These are phyloP conservation scores for Sphaerulina musiva DNA, from an alignment of 2,329 filamentous ascomycete genomes.

Conservation along the genomic window DNA sequence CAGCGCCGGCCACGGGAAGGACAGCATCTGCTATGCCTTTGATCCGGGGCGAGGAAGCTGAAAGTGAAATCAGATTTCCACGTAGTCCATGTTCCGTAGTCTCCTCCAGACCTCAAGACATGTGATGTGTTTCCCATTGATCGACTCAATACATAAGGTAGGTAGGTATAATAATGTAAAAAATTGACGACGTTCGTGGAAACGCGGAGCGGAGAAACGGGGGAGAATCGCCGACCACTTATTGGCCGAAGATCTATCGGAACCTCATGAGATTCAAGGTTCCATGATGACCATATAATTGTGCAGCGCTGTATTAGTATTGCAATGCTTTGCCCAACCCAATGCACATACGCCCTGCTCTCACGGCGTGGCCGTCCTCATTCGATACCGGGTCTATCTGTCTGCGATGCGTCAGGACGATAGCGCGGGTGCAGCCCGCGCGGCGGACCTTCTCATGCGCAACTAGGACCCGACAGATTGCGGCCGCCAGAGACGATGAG, in stretches of 20 bases:
- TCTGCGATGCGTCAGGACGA: slow-evolving; percentile 25
- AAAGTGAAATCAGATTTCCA: too few relatives aligned
- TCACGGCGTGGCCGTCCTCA: slow-evolving; percentile 1
- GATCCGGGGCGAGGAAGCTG: too few relatives aligned
- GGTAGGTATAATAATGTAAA: too few relatives aligned
- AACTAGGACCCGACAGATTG: slow-evolving; percentile 21
- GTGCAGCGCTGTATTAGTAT: not conserved
- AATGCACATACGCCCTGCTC: slow-evolving; percentile 3
- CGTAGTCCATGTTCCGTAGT: too few relatives aligned
- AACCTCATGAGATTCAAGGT: not conserved
- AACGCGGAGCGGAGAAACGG: not conserved
- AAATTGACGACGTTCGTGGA: not conserved
- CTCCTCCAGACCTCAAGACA: too few relatives aligned
- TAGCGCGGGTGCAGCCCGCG: slow-evolving; percentile 19
- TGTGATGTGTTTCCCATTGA: too few relatives aligned
- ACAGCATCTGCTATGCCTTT: too few relatives aligned
- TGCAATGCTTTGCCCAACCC: not conserved
- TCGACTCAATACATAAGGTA: too few relatives aligned
- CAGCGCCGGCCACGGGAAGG: too few relatives aligned
- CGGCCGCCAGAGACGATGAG: slow-evolving; percentile 22
- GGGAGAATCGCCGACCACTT: not conserved
- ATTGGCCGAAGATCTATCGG: not conserved
- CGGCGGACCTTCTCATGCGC: slow-evolving; percentile 19
- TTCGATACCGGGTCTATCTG: slow-evolving; percentile 24
- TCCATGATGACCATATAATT: slow-evolving; percentile 3